Evolutionary conservation across 345 rosid species (phyloP).

Genomic region (Aquilaria malaccensis): DNA sequence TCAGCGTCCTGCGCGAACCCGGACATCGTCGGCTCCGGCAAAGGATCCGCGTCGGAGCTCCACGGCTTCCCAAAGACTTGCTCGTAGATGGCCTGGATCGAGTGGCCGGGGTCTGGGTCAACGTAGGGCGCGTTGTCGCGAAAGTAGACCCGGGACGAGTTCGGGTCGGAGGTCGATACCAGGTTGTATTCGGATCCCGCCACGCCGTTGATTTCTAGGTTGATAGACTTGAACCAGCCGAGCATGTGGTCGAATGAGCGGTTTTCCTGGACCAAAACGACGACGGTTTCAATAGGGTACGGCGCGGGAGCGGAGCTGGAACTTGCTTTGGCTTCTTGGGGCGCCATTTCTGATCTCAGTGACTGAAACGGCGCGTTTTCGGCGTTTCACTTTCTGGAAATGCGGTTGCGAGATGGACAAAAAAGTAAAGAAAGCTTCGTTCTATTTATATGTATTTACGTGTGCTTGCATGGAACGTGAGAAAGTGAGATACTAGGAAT

Average conservation of each 20-base stretch:
- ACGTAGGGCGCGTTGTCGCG: conserved; percentile 45
- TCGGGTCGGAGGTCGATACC: conserved; percentile 44
- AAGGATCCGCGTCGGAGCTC: conserved; percentile 11
- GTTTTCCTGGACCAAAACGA: conserved; percentile 78
- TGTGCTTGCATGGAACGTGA: too few relatives aligned
- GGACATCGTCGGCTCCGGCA: conserved; percentile 34
- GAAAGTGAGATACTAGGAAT: too few relatives aligned
- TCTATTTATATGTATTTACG: too few relatives aligned
- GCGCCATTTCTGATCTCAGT: too few relatives aligned
- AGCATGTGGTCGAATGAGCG: conserved; percentile 92
- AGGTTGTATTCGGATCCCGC: conserved; percentile 68
- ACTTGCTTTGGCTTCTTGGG: too few relatives aligned
- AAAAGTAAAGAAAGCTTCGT: too few relatives aligned
- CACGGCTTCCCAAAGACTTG: conserved; percentile 56
- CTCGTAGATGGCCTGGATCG: conserved; percentile 66
- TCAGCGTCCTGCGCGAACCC: conserved; percentile 69
- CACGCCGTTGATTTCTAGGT: conserved; percentile 58
- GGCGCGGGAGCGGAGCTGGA: conserved; percentile 14
- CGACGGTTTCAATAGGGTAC: conserved; percentile 70
- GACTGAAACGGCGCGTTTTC: neutral
- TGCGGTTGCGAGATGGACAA: too few relatives aligned
- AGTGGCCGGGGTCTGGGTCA: conserved; percentile 71
- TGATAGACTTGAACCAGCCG: conserved; percentile 72
- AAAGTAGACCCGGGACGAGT: conserved; percentile 37
- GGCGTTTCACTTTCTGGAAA: too few relatives aligned